Evolutionary conservation across 495 filamentous ascomycete species (phyloP), one percentile per base, ranked within the genome.

Genomic region (Polyplosphaeria fusca): DNA sequence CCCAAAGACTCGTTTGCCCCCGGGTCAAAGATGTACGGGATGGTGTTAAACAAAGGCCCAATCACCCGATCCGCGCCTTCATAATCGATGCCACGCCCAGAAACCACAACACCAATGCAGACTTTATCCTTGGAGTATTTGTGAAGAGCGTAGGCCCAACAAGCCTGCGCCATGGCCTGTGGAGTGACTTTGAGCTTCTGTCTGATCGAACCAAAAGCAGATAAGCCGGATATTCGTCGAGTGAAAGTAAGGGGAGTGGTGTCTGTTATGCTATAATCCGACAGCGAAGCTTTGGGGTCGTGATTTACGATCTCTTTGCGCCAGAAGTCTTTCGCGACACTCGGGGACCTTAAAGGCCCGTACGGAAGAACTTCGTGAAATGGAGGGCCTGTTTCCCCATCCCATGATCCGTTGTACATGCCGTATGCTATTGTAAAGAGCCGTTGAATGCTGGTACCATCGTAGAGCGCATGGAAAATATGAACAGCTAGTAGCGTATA

Each of bases 31-130:
- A 76, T 71, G 63, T 85, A 86, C 5, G 91, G 88, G 0, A 96
- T 74, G 0, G 91, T 96, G 69, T 96, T 97, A 77, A 97, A 95
- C 3, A 95, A 68, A 0, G 92, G 92, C 0, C 93, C 93, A 47
- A 91, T 80, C 5, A 86, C 78, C 7, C 76, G 70, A 28, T 95
- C 89, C 13, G 83, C 79, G 0, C 74, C 78, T 24, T 85, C 77
- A 18, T 85, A 66, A 22, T 85, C 78, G 1, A 95, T 76, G 11
- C 80, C 76, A 47, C 88, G 76, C 2, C 88, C 88, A 16, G 88
- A 87, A 1, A 86, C 77, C 19, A 93, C 76, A 4, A 86, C 68
- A 1, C 88, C 88, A 47, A 88, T 76, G 0, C 80, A 70, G 5
- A 78, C 68, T 4, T 61, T 55, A 9, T 64, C 51, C 4, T 69